Evolutionary conservation across 352 stramenopile species (phyloP), one percentile per base, ranked within the genome.

Genomic region (Ophiocytium majus): DNA sequence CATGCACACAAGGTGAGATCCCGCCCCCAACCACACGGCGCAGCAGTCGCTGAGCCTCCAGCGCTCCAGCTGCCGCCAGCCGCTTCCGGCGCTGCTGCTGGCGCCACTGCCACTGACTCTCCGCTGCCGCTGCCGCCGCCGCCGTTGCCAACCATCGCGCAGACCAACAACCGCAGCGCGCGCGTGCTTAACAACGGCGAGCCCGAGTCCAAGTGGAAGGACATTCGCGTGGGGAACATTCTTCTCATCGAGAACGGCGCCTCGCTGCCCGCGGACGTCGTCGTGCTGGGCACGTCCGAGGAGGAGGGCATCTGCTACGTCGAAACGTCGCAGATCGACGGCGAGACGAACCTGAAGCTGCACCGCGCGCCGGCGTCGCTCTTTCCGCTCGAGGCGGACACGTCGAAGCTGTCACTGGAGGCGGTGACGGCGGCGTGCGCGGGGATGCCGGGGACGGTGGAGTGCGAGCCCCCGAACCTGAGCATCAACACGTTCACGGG

Each of bases 281-380:
- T 95, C 49, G 82, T 95, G 35, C 81, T 95, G 33, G 92, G 90
- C 10, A 92, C 32, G 1, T 79, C 17, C 37, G 71, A 89, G 28
- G 32, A 28, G 43, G 85, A 87, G n/a, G 37, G 74, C 17, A 36
- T 82, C 33, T 75, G 63, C 10, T 97, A 96, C 89, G 92, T 97
- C 80, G 93, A 97, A 89, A 97, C 94, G 10, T 91, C 88, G 80
- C 93, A 91, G 1, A 95, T 97, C 82, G 94, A 97, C 85, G 94
- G 94, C 80, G 94, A 97, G 88, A 96, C 93, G 9, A 96, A 95
- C 78, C 88, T 96, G 37, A 97, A 97, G 86, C 89, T 96, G 17
- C 83, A 92, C 10, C 91, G 89, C 43, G 43, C 43, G 43, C 43
- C 43, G 5, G 43, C 14, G 5, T 5, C 14, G 43, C 5, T 57